Percentiles rank a stretch among this genome's conserved stretches.
These are phyloP conservation scores for Microcos paniculata DNA, from an alignment of 345 rosid genomes.

Conservation along the genomic window DNA sequence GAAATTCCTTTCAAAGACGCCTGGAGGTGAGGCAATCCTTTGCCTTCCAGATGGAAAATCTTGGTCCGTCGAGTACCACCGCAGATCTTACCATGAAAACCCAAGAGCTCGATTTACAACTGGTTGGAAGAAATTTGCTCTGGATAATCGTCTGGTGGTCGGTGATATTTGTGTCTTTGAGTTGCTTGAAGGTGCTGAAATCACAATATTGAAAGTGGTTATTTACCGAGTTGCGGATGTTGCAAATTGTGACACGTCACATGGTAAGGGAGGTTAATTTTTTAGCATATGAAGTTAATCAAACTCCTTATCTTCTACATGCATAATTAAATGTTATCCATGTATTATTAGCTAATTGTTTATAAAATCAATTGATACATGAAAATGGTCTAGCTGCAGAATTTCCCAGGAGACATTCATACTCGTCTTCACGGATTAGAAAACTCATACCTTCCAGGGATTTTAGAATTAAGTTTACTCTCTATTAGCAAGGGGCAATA, in stretches of 20 bases:
- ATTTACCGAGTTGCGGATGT: constrained; percentile 2
- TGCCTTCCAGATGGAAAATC: background rate
- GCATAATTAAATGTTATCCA: no score
- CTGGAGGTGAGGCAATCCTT: background rate
- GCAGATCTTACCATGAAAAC: no score
- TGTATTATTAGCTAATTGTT: background rate
- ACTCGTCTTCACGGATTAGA: no score
- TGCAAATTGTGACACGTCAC: background rate
- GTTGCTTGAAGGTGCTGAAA: background rate
- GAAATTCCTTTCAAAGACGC: background rate
- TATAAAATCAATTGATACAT: background rate
- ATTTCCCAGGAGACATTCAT: background rate
- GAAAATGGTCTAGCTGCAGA: background rate
- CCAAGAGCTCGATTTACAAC: background rate
- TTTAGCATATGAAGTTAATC: no score
- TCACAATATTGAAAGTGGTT: background rate
- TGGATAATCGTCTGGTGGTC: constrained; percentile 12
- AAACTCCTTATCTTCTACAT: no score
- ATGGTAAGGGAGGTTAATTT: background rate
- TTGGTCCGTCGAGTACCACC: constrained; percentile 8
- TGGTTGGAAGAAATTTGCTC: constrained; percentile 18
- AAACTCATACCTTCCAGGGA: no score
- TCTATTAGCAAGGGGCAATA: no score
- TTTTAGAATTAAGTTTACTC: no score
- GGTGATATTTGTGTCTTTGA: constrained; percentile 26